A percentile compares a stretch with the other conserved stretches of the same genome.
These are phyloP conservation scores for Strigomonas culicis DNA, from an alignment of 208 protist genomes.

Conservation along the genomic window DNA sequence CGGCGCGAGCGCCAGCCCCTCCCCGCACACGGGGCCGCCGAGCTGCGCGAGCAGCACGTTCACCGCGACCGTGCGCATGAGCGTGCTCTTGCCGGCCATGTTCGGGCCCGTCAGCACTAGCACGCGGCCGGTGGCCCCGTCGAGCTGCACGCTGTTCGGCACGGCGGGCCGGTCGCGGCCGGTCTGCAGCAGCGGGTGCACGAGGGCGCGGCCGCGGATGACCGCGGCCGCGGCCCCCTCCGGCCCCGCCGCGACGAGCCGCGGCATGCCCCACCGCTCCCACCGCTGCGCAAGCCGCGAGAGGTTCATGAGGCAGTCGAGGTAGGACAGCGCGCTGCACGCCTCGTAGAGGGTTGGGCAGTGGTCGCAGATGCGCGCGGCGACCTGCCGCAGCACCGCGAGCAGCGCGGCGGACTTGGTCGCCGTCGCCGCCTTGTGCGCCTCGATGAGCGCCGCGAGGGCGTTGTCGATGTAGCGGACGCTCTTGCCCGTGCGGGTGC, in stretches of 20 bases:
- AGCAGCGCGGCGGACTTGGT: conserved; percentile 58
- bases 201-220: conserved; percentile 24
- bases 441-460: conserved; percentile 38
- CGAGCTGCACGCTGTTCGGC: conserved; percentile 53
- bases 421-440: conserved; percentile 54
- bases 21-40: conserved; percentile 93
- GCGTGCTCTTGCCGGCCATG: conserved; percentile 98
- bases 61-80: conserved; percentile 94
- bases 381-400: conserved; percentile 56
- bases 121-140: conserved; percentile 36
- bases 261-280: conserved; percentile 23
- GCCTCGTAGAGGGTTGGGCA: conserved; percentile 58
- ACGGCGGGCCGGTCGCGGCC: conserved; percentile 44
- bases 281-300: conserved; percentile 29
- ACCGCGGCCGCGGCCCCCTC: neutral
- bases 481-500: conserved; percentile 53
- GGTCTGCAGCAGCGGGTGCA: conserved; percentile 29
- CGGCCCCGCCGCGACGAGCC: neutral
- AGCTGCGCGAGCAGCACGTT: conserved; percentile 96
- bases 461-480: conserved; percentile 66
- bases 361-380: conserved; percentile 64
- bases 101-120: conserved; percentile 98
- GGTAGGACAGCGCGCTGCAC: conserved; percentile 55
- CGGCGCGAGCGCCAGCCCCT: conserved; percentile 57
- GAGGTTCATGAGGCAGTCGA: conserved; percentile 80